Base-by-base conservation (phyloP, 2,329 filamentous ascomycete species). In the Colletotrichum sidae region DNA sequence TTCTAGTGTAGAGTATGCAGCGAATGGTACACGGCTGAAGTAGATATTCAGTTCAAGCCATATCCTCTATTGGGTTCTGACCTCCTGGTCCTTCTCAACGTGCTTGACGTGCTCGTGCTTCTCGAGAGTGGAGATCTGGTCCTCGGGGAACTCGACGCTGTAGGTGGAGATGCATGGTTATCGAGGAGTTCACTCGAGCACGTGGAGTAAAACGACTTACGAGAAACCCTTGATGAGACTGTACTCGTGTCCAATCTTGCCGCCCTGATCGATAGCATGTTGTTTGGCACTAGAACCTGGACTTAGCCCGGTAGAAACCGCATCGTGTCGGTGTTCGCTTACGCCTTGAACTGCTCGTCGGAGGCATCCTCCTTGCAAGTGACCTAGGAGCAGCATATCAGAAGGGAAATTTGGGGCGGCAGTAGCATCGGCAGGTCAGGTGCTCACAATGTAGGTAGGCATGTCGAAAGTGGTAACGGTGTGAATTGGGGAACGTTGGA, bases 141-240 rank as follows among this genome's bases (percentile, higher is more conserved):
- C 92, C 11, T 88, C 83, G 35, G 88, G 87, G 78, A 92, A 93
- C 62, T 87, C 83, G 72, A 94, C 93, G 55, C 94, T 97, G 67
- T 37, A 45, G 41, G 17, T 41, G 12, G n/a, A 38, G 49, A 37
- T 39, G 63, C 34, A 39, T 51, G 9, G 39, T 41, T 41, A 10
- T 13, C 13, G 9, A 13, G 39, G 39, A 41, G 13, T 41, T 13
- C 9, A 25, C 25, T 25, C 25, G 3, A 25, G 25, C 25, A 25
- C 25, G 25, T 25, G 25, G 25, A 25, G 25, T 25, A 25, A 5
- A 25, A 25, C 25, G 25, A 84, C 92, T 71, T 88, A 97, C 95
- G 92, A 90, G 83, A 97, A 97, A 64, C 91, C 94, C 83, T 95
- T 96, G 86, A 97, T 94, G 72, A 97, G 80, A 67, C 81, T 90